Conservation (phyloP, 257 asterid genomes). For the Lycium ferocissimum region DNA sequence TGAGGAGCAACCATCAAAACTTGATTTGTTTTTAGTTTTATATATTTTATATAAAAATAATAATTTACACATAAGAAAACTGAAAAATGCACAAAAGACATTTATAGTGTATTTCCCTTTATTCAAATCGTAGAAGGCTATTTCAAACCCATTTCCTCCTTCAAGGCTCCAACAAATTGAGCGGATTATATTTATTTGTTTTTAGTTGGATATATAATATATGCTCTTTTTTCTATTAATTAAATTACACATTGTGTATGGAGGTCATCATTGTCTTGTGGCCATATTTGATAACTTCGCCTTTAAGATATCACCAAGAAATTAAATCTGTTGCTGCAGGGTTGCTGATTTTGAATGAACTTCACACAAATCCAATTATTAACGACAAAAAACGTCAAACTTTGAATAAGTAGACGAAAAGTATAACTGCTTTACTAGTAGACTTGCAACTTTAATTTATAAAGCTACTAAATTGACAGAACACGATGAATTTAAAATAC, state of each 20-base stretch:
- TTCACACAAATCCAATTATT: conserved; percentile 12
- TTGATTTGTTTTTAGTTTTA: no score
- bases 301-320: not conserved
- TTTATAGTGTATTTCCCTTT: no score
- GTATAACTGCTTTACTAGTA: not conserved
- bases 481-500: not conserved
- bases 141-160: not conserved
- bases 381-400: conserved; percentile 18
- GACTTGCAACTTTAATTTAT: not conserved
- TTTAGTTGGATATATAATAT: not conserved
- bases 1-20: no score
- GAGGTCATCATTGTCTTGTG: not conserved
- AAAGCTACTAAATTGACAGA: not conserved
- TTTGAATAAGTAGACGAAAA: conserved; percentile 16
- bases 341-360: not conserved
- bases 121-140: no score
- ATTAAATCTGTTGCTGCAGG: not conserved
- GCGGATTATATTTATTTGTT: not conserved
- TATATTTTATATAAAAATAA: no score
- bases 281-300: conserved; percentile 1
- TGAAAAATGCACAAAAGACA: no score
- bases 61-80: no score
- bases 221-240: not conserved
- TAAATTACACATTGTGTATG: not conserved
- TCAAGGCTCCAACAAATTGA: not conserved